Evolutionary conservation across 2,329 filamentous ascomycete genomes (phyloP).

Genomic region (Meredithiella fracta): DNA sequence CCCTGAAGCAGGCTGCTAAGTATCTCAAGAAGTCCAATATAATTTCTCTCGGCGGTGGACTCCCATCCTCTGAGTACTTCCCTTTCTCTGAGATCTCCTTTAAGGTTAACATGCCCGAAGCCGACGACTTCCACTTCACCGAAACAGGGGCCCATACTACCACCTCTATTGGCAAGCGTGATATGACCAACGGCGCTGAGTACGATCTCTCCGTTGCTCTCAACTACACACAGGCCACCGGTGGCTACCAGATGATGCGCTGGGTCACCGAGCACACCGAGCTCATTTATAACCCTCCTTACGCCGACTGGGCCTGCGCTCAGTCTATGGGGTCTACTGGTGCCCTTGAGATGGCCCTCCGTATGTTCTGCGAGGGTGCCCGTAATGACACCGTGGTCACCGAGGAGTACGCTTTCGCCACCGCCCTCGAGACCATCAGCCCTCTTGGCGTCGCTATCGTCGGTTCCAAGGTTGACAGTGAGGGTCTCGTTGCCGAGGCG

Average conservation of each 20-base stretch:
- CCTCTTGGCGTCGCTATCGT: constrained; percentile 36
- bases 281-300: constrained; percentile 71
- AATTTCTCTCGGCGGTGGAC: constrained; percentile 81
- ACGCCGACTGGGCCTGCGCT: constrained; percentile 75
- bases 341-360: constrained; percentile 64
- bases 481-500: constrained; percentile 35
- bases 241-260: constrained; percentile 71
- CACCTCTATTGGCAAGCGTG: constrained; percentile 65
- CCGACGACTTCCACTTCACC: constrained; percentile 39
- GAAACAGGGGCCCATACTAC: constrained; percentile 46
- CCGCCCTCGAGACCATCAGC: constrained; percentile 41
- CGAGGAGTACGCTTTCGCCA: constrained; percentile 83
- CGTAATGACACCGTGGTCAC: constrained; percentile 65
- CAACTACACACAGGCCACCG: constrained; percentile 83
- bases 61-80: constrained; percentile 81
- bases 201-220: constrained; percentile 74
- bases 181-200: constrained; percentile 24
- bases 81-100: constrained; percentile 68
- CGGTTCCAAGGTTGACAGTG: constrained; percentile 34
- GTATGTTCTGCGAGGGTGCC: constrained; percentile 57
- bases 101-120: constrained; percentile 48
- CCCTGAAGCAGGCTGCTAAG: constrained; percentile 68
- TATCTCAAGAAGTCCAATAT: constrained; percentile 66
- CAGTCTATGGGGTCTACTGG: constrained; percentile 77
- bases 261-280: constrained; percentile 94